Evolutionary conservation across 768 basidiomycete species (phyloP), one percentile per base, ranked within the genome.

Genomic region (Erythrobasidium yunnanense): DNA sequence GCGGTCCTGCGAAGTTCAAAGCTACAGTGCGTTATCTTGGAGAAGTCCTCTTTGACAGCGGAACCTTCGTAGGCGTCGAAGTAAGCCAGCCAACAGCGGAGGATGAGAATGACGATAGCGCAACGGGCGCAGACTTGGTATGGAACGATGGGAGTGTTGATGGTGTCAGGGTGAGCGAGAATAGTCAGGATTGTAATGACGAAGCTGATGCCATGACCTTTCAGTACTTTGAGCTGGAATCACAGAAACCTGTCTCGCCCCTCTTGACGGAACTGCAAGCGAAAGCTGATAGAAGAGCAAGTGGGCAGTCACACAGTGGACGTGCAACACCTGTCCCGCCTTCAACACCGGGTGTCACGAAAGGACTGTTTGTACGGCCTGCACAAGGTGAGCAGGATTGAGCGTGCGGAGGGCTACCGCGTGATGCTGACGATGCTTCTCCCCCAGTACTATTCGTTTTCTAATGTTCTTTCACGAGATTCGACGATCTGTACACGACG

Each of bases 61-160:
- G 46, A 6, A 29, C 42, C 20, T 63, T 22, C 34, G 60, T 63
- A 11, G 60, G 60, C 8, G 60, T 63, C 4, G 60, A 63, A 29
- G 60, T 63, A n/a, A 46, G 17, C 11, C 11, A 18, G 13, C 7
- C 8, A 7, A 8, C 45, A 18, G 22, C 27, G 7, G 60, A 49
- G 6, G 49, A 46, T 11, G 33, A 18, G 4, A 30, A 50, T 30
- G 5, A 33, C 23, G 45, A 25, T 4, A 49, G 7, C n/a, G n/a
- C n/a, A n/a, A n/a, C n/a, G n/a, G n/a, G n/a, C n/a, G n/a, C n/a
- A 15, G 47, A 63, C 46, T 49, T 63, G 5, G 6, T 50, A 23
- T 63, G 60, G 60, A 27, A 45, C 4, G 60, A 63, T 23, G 60
- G 60, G 15, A 30, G 27, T 51, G 60, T 63, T 13, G 60, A 49